Percentiles rank a stretch among this genome's conserved stretches.
Conservation (phyloP, 2,329 filamentous ascomycete species). For the Tolypocladium inflatum region DNA sequence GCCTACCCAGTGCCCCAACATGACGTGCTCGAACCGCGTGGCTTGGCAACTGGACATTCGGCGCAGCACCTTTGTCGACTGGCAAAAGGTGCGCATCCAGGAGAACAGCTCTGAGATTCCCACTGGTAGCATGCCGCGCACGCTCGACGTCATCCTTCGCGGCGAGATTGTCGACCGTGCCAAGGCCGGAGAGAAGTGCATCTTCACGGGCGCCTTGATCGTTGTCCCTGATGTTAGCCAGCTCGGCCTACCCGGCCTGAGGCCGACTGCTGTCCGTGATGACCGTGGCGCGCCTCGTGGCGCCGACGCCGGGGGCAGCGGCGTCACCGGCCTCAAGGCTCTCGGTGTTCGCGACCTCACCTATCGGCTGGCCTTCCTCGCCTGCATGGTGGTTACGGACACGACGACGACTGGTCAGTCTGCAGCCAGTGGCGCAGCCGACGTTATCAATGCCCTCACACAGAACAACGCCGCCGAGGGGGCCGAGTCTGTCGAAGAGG, state of each 20-base stretch:
- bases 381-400: conserved; percentile 92
- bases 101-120: conserved; percentile 98
- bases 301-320: conserved; percentile 72
- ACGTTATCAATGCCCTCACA: conserved; percentile 78
- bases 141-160: conserved; percentile 91
- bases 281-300: conserved; percentile 63
- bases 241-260: conserved; percentile 76
- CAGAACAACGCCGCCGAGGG: conserved; percentile 50
- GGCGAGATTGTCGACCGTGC: conserved; percentile 97
- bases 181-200: conserved; percentile 95
- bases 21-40: conserved; percentile 74
- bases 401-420: conserved; percentile 70
- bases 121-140: conserved; percentile 95
- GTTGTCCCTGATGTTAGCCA: conserved; percentile 97
- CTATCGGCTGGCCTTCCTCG: conserved; percentile 91
- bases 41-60: conserved; percentile 97
- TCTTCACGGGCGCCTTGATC: conserved; percentile 93
- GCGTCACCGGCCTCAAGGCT: conserved; percentile 80
- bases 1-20: conserved; percentile 88
- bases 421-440: conserved; percentile 53
- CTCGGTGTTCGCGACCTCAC: conserved; percentile 92
- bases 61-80: conserved; percentile 96
- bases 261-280: conserved; percentile 76
- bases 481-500: conserved; percentile 67
- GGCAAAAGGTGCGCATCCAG: conserved; percentile 97